phyloP scores from a whole-genome alignment of 768 basidiomycete genomes.

The Rhizopogon rudus region DNA sequence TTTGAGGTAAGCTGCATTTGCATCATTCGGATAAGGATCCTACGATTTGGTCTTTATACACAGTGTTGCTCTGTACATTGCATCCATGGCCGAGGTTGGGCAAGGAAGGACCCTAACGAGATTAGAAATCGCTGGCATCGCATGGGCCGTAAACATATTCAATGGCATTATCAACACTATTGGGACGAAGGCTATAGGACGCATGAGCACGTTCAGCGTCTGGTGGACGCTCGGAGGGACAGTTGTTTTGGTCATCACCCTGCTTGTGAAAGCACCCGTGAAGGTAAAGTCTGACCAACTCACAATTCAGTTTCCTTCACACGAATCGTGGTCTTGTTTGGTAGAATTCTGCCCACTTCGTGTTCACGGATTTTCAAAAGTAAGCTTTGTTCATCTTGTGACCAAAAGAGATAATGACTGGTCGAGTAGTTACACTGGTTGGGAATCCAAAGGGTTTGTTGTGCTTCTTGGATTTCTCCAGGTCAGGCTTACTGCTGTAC shows the following conservation, averaged over 20 bases:
- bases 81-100: conserved; percentile 47
- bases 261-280: conserved; percentile 51
- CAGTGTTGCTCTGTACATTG: conserved; percentile 51
- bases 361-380: conserved; percentile 50
- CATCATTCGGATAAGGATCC: background rate
- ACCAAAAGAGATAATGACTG: background rate
- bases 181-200: conserved; percentile 52
- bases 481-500: conserved; percentile 11
- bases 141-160: conserved; percentile 52
- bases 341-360: conserved; percentile 41
- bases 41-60: background rate
- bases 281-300: conserved; percentile 31
- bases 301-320: background rate
- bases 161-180: conserved; percentile 52
- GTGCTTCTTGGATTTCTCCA: conserved; percentile 49
- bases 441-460: conserved; percentile 43
- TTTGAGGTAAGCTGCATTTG: conserved; percentile 32
- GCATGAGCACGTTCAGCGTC: conserved; percentile 50
- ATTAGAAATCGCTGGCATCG: conserved; percentile 47
- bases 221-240: conserved; percentile 63
- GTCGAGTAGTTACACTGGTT: conserved; percentile 41
- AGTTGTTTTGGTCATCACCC: conserved; percentile 48
- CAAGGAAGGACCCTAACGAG: conserved; percentile 38
- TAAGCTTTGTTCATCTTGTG: conserved; percentile 9
- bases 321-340: background rate